Evolutionary conservation across 2,329 filamentous ascomycete genomes (phyloP), one percentile per base, ranked within the genome.

Genomic region (Pseudogymnoascus sp.): DNA sequence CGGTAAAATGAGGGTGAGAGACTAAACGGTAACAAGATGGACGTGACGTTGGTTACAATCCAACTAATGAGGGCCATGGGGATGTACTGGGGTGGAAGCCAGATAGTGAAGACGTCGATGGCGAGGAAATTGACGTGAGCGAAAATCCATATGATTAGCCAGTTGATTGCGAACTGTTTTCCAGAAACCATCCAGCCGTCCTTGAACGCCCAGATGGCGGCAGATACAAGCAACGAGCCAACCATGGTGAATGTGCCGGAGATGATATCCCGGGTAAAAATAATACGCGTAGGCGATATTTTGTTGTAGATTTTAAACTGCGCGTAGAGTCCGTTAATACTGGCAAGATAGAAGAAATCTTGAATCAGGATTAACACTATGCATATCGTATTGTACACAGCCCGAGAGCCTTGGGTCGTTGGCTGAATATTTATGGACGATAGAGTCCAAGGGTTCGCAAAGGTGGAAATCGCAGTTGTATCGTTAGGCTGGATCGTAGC

Each of bases 1-100:
- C 72, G 69, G 68, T 83, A 88, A 67, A 87, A 86, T 0, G 70
- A 74, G 0, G 82, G 81, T 3, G 82, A 79, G 39, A 87, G 73
- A 33, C 83, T 81, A 39, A 86, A 73, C 3, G 80, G 72, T 71
- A 87, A 86, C 68, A 88, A 86, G 0, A 77, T 72, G 0, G 83
- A 85, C 0, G 78, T 75, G 0, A 87, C 83, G 67, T 88, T 88
- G 6, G 81, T 82, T 63, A 87, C 86, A 58, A 87, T 84, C 84
- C 83, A 86, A 69, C 86, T 74, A 0, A 79, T 64, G 1, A 79
- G 65, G 25, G 77, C 73, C 63, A 78, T 77, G 0, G 78, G 72
- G 41, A 75, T 39, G 69, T 52, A 72, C 70, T 0, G 41, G 19
- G 41, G 41, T 12, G 41, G 19, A 23, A 45, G 19, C 41, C 41